phyloP scores from a whole-genome alignment of 441 rosid species.

The Raphanus hybrid region DNA sequence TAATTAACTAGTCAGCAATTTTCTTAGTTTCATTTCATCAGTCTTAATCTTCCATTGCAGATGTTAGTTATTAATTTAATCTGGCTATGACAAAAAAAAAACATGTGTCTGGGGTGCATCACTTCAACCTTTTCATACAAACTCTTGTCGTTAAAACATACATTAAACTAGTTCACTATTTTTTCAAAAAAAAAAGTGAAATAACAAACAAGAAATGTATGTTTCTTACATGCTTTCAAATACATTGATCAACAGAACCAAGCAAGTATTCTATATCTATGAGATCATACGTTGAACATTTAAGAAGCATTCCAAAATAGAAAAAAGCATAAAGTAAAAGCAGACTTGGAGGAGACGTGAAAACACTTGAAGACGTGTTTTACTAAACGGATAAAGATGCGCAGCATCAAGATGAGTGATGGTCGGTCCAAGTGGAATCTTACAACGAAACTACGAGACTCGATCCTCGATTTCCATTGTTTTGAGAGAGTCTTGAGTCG shows the following conservation, averaged over 20 bases:
- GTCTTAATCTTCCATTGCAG: slow-evolving; percentile 14
- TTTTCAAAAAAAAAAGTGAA: too few relatives aligned
- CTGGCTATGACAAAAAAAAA: slow-evolving; percentile 1
- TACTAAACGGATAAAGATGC: not conserved
- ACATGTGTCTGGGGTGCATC: not conserved
- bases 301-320: not conserved
- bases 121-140: slow-evolving; percentile 1
- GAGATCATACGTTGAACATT: not conserved
- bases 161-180: not conserved
- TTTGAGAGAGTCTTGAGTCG: slow-evolving; percentile 24
- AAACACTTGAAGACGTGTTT: not conserved
- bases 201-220: not conserved
- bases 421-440: not conserved
- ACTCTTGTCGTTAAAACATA: not conserved
- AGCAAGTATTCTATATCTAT: not conserved
- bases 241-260: not conserved
- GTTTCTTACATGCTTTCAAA: not conserved
- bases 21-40: slow-evolving; percentile 21
- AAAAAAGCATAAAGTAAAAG: not conserved
- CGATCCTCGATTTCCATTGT: slow-evolving; percentile 27
- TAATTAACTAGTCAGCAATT: slow-evolving; percentile 5
- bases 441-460: not conserved
- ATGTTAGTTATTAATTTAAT: slow-evolving; percentile 9
- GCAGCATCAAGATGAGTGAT: not conserved
- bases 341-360: not conserved